A percentile compares a stretch with the other conserved stretches of the same genome.
phyloP scores from a whole-genome alignment of 2,329 filamentous ascomycete species.

The Davidsoniella virescens region DNA sequence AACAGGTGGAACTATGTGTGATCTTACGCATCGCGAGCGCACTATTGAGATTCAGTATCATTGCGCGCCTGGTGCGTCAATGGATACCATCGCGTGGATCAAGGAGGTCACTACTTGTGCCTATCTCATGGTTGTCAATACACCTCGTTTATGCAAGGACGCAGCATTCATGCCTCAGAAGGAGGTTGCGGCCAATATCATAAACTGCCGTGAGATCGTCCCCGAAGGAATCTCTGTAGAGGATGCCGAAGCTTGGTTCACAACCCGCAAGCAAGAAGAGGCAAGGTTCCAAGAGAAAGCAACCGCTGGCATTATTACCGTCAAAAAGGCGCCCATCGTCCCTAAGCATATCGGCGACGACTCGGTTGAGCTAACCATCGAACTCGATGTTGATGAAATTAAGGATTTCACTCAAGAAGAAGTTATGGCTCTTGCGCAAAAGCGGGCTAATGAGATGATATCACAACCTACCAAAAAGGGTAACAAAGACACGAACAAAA shows the following conservation, averaged over 20 bases:
- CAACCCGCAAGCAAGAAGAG: slow-evolving; percentile 23
- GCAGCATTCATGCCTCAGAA: slow-evolving; percentile 71
- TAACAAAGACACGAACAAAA: slow-evolving; percentile 23
- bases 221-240: slow-evolving; percentile 22
- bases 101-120: slow-evolving; percentile 84
- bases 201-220: slow-evolving; percentile 60
- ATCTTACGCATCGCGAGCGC: slow-evolving; percentile 65
- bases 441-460: slow-evolving; percentile 4
- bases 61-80: slow-evolving; percentile 58
- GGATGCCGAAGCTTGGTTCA: slow-evolving; percentile 23
- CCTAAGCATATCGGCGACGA: slow-evolving; percentile 11
- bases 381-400: slow-evolving; percentile 7
- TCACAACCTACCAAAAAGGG: slow-evolving; percentile 3
- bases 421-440: slow-evolving; percentile 5
- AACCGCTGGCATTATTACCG: slow-evolving; percentile 2
- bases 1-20: slow-evolving; percentile 65
- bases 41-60: slow-evolving; percentile 71
- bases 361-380: slow-evolving; percentile 15
- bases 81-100: slow-evolving; percentile 74
- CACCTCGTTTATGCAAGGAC: slow-evolving; percentile 73
- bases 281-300: neutral
- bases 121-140: slow-evolving; percentile 87
- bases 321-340: slow-evolving; percentile 1
- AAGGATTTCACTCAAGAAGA: slow-evolving; percentile 6
- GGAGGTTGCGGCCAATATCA: slow-evolving; percentile 58